Evolutionary conservation across 2,329 filamentous ascomycete species (phyloP).

Genomic region (Coniella lustricola): DNA sequence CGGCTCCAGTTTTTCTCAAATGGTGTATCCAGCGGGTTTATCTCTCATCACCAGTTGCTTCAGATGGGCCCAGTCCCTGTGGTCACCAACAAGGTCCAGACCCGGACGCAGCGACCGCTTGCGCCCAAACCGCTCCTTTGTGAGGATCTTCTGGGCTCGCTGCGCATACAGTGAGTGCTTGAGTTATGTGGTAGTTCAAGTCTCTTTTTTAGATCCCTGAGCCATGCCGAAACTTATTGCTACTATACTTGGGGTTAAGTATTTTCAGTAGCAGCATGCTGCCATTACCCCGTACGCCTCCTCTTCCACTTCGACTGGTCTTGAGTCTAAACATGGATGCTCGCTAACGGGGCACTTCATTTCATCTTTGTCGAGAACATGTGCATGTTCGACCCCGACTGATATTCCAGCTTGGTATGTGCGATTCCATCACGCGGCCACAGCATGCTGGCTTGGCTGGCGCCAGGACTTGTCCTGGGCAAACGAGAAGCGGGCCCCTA

Average conservation of each 20-base stretch:
- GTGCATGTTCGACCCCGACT: too few relatives aligned
- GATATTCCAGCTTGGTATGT: too few relatives aligned
- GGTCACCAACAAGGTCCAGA: slow-evolving; percentile 3
- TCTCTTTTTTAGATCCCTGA: slow-evolving; percentile 15
- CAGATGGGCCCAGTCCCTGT: slow-evolving; percentile 7
- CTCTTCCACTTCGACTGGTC: too few relatives aligned
- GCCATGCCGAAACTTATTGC: slow-evolving; percentile 16
- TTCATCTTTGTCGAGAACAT: too few relatives aligned
- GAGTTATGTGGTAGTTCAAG: not conserved
- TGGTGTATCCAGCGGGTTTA: slow-evolving; percentile 7
- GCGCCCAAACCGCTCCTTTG: slow-evolving; percentile 4
- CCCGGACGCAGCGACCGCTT: not conserved
- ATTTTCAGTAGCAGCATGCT: too few relatives aligned
- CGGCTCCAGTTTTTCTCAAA: slow-evolving; percentile 4
- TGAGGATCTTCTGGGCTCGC: too few relatives aligned
- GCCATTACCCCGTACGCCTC: too few relatives aligned
- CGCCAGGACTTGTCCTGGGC: not conserved
- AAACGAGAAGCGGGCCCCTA: not conserved
- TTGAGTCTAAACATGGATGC: too few relatives aligned
- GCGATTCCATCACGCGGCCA: too few relatives aligned
- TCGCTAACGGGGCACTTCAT: too few relatives aligned
- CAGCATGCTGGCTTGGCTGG: too few relatives aligned
- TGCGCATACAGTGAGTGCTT: not conserved
- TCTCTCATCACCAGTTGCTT: slow-evolving; percentile 2
- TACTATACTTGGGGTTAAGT: slow-evolving; percentile 3